A percentile compares a stretch with the other conserved stretches of the same genome.
Evolutionary conservation across 2,329 filamentous ascomycete genomes (phyloP).

Genomic region (Aureobasidium sp.): DNA sequence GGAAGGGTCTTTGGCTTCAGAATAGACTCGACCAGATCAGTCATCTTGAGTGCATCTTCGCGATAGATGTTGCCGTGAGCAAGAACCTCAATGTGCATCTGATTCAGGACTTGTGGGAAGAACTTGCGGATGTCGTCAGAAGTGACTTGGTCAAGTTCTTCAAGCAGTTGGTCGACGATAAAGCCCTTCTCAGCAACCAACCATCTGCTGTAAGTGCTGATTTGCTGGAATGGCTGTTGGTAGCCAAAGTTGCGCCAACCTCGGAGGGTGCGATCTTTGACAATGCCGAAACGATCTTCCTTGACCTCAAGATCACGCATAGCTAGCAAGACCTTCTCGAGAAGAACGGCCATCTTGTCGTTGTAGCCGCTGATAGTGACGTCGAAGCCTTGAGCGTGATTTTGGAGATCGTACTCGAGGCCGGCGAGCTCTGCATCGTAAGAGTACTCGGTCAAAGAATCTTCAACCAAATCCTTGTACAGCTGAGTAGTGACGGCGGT

Average conservation of each 20-base stretch:
- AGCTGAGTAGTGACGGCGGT: constrained; percentile 70
- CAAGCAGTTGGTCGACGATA: constrained; percentile 69
- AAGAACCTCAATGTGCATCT: constrained; percentile 80
- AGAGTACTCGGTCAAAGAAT: constrained; percentile 84
- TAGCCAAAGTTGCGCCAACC: constrained; percentile 80
- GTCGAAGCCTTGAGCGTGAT: constrained; percentile 64
- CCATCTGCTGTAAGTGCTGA: constrained; percentile 74
- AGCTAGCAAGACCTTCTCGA: constrained; percentile 79
- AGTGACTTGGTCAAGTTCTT: constrained; percentile 66
- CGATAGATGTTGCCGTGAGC: constrained; percentile 91
- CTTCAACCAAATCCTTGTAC: constrained; percentile 77
- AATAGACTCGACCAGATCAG: constrained; percentile 69
- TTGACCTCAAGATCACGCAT: constrained; percentile 78
- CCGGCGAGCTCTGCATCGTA: constrained; percentile 95
- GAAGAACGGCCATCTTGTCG: constrained; percentile 82
- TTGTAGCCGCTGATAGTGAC: constrained; percentile 85
- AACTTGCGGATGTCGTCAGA: constrained; percentile 67
- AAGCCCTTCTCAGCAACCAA: constrained; percentile 68
- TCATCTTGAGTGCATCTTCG: constrained; percentile 80
- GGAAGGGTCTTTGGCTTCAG: constrained; percentile 68
- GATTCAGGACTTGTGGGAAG: constrained; percentile 68
- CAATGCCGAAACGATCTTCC: constrained; percentile 77
- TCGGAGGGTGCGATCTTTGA: constrained; percentile 74
- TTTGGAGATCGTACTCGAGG: constrained; percentile 68
- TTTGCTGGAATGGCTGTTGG: constrained; percentile 80